Base-by-base conservation (phyloP, 2,329 filamentous ascomycete species). In the Chaetothyriales sp. region DNA sequence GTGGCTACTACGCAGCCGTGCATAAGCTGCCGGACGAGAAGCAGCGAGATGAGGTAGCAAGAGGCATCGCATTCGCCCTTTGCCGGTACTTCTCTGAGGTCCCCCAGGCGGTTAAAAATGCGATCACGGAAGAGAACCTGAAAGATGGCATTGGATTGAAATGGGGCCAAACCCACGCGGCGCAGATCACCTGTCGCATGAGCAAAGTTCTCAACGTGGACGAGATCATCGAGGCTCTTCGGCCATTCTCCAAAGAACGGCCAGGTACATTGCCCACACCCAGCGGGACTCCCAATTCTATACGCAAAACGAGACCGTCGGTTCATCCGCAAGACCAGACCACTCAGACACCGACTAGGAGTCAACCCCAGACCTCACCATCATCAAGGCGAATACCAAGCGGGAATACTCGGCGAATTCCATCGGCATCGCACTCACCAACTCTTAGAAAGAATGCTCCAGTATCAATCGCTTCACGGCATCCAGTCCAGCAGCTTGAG, bases 11-110 rank as follows among this genome's bases (percentile, higher is more conserved):
- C 68, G 78, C 81, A 58, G 90, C 89, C 50, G 92, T 98, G 66
- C 82, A 86, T 64, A 81, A 89, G 65, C 77, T 98, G 44, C 88
- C 92, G 43, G 83, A 88, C 64, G 90, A 95, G 65, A 88, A 89
- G 67, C 92, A 96, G 71, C 90, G 90, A 62, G 90, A 96, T 65
- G 90, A 96, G 67, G 76, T 94, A 57, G 93, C 84, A 68, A 82
- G 92, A 45, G 92, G 84, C 18, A 76, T 98, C 51, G 92, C 90
- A 46, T 94, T 96, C 67, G 88, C 86, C 51, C 74, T 98, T 59
- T 84, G 83, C 72, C 95, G 94, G 66, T 98, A 95, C 73, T 96
- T 95, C 64, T 77, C 79, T 54, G 90, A 96, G 68, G 74, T 98
- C 49, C 81, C 89, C 19, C 78, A 84, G 50, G 73, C 77, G 39